Evolutionary conservation across 495 filamentous ascomycete species (phyloP).

Genomic region (Thermochaetoides thermophila): DNA sequence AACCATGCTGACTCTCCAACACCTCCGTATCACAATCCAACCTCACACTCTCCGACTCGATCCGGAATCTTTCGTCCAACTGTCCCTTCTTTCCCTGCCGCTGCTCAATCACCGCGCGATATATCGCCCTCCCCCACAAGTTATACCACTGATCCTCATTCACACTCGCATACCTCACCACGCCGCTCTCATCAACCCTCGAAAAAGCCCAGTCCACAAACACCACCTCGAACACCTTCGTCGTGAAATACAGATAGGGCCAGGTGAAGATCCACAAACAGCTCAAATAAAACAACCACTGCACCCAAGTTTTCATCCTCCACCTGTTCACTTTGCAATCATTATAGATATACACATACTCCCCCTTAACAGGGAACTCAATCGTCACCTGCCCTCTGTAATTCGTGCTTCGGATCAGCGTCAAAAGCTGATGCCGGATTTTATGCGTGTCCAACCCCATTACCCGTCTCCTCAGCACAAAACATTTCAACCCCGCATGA

Average conservation of each 20-base stretch:
- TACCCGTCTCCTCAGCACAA: constrained; percentile 35
- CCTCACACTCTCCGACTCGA: too few species aligned
- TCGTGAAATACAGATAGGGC: constrained; percentile 48
- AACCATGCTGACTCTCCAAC: too few species aligned
- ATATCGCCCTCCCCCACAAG: constrained; percentile 30
- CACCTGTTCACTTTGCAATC: constrained; percentile 38
- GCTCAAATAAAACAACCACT: constrained; percentile 43
- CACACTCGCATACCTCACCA: constrained; percentile 30
- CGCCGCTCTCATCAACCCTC: constrained; percentile 1
- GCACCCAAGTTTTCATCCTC: constrained; percentile 40
- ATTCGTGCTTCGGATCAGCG: constrained; percentile 39
- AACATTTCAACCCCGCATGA: constrained; percentile 32
- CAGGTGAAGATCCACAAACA: constrained; percentile 48
- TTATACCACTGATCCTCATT: constrained; percentile 34
- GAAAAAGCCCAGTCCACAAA: constrained; percentile 39
- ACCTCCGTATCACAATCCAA: too few species aligned
- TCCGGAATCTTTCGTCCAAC: too few species aligned
- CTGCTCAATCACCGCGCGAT: constrained; percentile 26
- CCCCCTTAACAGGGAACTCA: constrained; percentile 34
- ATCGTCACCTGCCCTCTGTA: constrained; percentile 43
- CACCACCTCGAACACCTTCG: constrained; percentile 45
- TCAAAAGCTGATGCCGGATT: constrained; percentile 28
- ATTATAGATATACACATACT: constrained; percentile 38
- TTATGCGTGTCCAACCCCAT: constrained; percentile 34
- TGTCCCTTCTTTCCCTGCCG: constrained; percentile 22